phyloP scores from a whole-genome alignment of 2,329 filamentous ascomycete species.

The Claviceps lovelessii region DNA sequence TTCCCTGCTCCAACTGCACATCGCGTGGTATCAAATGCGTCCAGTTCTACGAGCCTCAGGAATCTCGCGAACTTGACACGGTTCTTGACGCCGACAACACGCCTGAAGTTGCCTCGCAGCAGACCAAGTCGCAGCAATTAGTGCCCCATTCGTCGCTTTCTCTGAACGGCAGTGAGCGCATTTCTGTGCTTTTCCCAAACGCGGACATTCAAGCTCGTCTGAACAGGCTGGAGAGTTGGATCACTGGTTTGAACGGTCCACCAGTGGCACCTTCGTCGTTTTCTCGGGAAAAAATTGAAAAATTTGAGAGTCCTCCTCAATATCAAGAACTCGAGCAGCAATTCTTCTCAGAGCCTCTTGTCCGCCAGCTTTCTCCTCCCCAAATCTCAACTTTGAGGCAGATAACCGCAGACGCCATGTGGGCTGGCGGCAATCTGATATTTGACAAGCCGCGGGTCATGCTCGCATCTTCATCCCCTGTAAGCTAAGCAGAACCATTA shows the following conservation, averaged over 20 bases:
- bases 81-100: too few species aligned
- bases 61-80: not conserved
- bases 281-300: not conserved
- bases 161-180: not conserved
- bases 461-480: not conserved
- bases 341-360: not conserved
- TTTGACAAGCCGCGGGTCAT: not conserved
- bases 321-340: not conserved
- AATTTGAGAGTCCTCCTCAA: not conserved
- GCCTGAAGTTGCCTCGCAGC: not conserved
- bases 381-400: not conserved
- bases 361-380: not conserved
- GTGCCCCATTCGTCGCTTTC: not conserved
- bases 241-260: not conserved
- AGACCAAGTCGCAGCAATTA: not conserved
- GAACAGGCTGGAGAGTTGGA: not conserved
- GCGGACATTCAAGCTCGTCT: slow-evolving; percentile 1
- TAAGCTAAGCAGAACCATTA: not conserved
- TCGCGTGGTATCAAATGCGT: slow-evolving; percentile 16
- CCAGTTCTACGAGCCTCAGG: slow-evolving; percentile 3
- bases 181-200: not conserved
- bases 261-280: not conserved
- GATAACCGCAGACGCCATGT: not conserved
- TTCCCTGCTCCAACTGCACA: slow-evolving; percentile 20
- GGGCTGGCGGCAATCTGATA: not conserved